Conservation (phyloP, 2,329 filamentous ascomycete genomes). For the Tothia fuscella region DNA sequence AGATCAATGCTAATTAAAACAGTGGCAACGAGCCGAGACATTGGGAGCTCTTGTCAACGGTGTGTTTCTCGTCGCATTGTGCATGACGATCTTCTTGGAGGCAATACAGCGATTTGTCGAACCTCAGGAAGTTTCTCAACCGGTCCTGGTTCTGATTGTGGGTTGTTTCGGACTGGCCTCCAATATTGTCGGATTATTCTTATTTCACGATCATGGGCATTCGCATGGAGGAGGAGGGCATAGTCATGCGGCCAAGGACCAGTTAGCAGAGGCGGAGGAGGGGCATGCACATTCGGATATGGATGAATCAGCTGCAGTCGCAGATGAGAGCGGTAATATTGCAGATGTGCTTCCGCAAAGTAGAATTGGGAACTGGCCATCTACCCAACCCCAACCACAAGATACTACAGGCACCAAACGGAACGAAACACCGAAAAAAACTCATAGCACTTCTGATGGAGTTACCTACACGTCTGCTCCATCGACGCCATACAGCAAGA, state of each 20-base stretch:
- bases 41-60: conserved; percentile 94
- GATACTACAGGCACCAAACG: conserved; percentile 12
- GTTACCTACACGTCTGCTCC: neutral
- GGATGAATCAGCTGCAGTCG: conserved; percentile 27
- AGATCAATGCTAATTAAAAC: conserved; percentile 14
- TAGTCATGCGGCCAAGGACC: conserved; percentile 33
- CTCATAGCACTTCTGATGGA: conserved; percentile 2
- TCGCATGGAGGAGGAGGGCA: conserved; percentile 53
- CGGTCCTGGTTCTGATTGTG: conserved; percentile 78
- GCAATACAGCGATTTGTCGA: conserved; percentile 86
- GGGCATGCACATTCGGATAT: conserved; percentile 48
- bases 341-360: conserved; percentile 53
- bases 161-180: conserved; percentile 76
- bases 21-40: conserved; percentile 97
- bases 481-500: conserved; percentile 17
- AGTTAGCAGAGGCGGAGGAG: conserved; percentile 35
- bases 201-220: conserved; percentile 90
- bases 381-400: conserved; percentile 17
- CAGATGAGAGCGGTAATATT: conserved; percentile 47
- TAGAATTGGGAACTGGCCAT: conserved; percentile 40
- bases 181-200: conserved; percentile 76
- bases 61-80: conserved; percentile 92
- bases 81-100: conserved; percentile 91
- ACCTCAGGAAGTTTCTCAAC: conserved; percentile 75
- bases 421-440: neutral